These are phyloP conservation scores for Suillus clintonianus DNA, from an alignment of 768 basidiomycete species.

Conservation along the genomic window DNA sequence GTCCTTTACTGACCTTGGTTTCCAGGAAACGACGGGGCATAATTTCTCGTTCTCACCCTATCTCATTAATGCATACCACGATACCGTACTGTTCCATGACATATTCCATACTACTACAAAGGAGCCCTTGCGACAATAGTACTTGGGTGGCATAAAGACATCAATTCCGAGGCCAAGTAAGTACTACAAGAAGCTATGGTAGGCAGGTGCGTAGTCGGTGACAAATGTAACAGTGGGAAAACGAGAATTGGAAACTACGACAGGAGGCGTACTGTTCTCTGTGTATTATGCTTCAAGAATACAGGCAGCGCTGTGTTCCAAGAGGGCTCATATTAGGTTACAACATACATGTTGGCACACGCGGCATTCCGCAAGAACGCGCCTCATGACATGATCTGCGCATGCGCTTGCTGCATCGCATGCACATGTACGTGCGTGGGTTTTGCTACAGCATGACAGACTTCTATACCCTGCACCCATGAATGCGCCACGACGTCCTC, in stretches of 20 bases:
- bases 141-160: background rate
- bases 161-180: slow-evolving; percentile 6
- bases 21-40: slow-evolving; percentile 35
- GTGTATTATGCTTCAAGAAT: slow-evolving; percentile 13
- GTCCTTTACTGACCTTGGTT: background rate
- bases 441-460: slow-evolving; percentile 67
- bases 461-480: slow-evolving; percentile 82
- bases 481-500: slow-evolving; percentile 78
- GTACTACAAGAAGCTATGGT: slow-evolving; percentile 22
- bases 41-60: slow-evolving; percentile 15
- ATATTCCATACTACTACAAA: background rate
- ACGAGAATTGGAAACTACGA: slow-evolving; percentile 9
- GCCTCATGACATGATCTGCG: slow-evolving; percentile 36
- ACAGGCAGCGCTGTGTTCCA: background rate
- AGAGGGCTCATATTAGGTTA: slow-evolving; percentile 2
- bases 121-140: background rate
- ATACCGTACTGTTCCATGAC: slow-evolving; percentile 1
- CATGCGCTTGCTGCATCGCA: slow-evolving; percentile 59
- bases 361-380: background rate
- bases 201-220: slow-evolving; percentile 9
- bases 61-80: background rate
- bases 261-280: slow-evolving; percentile 21
- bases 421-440: slow-evolving; percentile 74
- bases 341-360: slow-evolving; percentile 7
- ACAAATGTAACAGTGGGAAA: slow-evolving; percentile 1